phyloP scores from a whole-genome alignment of 78 protist genomes.

The Dictyostelium brefeldianum region DNA sequence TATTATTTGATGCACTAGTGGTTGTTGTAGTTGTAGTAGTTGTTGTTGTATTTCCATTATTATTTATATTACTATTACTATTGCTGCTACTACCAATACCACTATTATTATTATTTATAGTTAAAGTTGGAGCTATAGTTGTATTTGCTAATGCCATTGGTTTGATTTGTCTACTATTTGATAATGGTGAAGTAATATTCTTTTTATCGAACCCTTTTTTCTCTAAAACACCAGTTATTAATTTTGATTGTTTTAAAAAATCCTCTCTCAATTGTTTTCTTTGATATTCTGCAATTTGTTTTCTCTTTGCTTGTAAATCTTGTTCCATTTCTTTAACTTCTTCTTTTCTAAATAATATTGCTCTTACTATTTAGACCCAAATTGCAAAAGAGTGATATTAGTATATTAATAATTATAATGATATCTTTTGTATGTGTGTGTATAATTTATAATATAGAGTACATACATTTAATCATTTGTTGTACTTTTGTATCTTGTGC shows the following conservation, averaged over 20 bases:
- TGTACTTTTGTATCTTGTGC: constrained; percentile 79
- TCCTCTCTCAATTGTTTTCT: constrained; percentile 57
- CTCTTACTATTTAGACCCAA: constrained; percentile 40
- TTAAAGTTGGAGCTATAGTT: background rate
- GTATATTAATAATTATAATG: background rate
- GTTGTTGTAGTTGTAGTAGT: background rate
- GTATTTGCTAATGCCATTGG: background rate
- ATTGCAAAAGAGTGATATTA: background rate
- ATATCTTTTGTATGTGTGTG: too few species aligned
- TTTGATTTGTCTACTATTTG: background rate
- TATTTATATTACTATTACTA: too few species aligned
- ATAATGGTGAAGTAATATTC: constrained; percentile 13
- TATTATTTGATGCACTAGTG: background rate
- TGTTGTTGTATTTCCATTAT: background rate
- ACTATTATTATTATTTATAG: background rate
- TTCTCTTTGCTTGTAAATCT: constrained; percentile 49
- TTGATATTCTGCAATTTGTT: constrained; percentile 65
- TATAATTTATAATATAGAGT: too few species aligned
- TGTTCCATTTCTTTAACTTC: constrained; percentile 81
- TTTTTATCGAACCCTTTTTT: constrained; percentile 33
- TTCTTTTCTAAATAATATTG: constrained; percentile 71
- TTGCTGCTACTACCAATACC: too few species aligned
- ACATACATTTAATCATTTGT: constrained; percentile 78
- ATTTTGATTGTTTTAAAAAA: constrained; percentile 37
- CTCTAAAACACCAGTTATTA: constrained; percentile 21